Evolutionary conservation across 768 basidiomycete genomes (phyloP).

Genomic region (Gyrodon lividus): DNA sequence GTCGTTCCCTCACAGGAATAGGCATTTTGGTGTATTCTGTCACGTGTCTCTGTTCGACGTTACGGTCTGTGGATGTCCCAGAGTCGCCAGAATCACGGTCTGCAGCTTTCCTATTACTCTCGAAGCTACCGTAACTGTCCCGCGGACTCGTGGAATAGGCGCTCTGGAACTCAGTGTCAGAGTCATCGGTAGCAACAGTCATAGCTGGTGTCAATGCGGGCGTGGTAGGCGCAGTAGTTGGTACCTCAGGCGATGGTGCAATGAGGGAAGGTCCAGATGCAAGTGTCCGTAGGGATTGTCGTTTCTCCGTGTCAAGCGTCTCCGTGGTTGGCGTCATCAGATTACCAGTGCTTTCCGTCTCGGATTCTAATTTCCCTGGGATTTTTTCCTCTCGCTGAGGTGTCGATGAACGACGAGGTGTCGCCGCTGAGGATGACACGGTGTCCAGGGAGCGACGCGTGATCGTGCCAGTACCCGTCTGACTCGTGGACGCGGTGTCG

Average conservation of each 20-base stretch:
- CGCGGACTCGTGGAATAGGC: slow-evolving; percentile 79
- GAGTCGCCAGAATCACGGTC: slow-evolving; percentile 31
- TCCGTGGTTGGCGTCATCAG: slow-evolving; percentile 33
- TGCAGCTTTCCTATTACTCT: slow-evolving; percentile 22
- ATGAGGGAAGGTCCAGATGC: slow-evolving; percentile 32
- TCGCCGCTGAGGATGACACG: slow-evolving; percentile 18
- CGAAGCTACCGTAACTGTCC: slow-evolving; percentile 56
- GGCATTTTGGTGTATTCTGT: slow-evolving; percentile 36
- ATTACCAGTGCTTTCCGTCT: slow-evolving; percentile 21
- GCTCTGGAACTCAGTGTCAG: slow-evolving; percentile 85
- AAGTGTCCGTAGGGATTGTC: slow-evolving; percentile 31
- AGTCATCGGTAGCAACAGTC: slow-evolving; percentile 60
- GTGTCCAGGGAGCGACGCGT: slow-evolving; percentile 26
- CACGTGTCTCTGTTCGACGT: slow-evolving; percentile 28
- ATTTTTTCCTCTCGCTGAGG: slow-evolving; percentile 35
- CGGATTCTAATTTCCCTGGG: slow-evolving; percentile 42
- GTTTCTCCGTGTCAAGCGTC: slow-evolving; percentile 7
- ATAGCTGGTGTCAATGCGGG: slow-evolving; percentile 35
- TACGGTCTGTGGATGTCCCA: slow-evolving; percentile 31
- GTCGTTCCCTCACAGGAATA: slow-evolving; percentile 45
- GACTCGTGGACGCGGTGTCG: slow-evolving; percentile 63
- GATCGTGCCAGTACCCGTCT: slow-evolving; percentile 39
- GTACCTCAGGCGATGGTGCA: slow-evolving; percentile 23
- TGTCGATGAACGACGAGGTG: slow-evolving; percentile 26
- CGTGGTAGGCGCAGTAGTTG: slow-evolving; percentile 32